Conservation (phyloP, 768 basidiomycete species). For the Boletus rex-veris region DNA sequence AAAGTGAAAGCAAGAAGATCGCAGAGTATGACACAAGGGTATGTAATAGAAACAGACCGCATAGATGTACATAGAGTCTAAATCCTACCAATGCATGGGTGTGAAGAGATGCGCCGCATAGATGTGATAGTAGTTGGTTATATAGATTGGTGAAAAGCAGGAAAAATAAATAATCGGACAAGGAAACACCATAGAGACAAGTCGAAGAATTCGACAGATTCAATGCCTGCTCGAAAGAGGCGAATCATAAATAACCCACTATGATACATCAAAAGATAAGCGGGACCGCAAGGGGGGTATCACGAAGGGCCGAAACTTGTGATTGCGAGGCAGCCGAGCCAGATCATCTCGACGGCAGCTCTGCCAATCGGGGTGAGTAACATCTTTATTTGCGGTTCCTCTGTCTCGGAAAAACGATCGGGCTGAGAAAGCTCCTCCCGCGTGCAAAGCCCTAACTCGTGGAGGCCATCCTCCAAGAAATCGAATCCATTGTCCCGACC, state of each 20-base stretch:
- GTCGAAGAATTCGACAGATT: neutral
- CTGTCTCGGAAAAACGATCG: conserved; percentile 18
- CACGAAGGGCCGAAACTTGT: conserved; percentile 36
- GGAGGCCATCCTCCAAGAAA: conserved; percentile 76
- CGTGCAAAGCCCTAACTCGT: conserved; percentile 65
- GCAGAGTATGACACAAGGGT: conserved; percentile 13
- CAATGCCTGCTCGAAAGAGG: neutral
- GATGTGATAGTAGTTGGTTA: conserved; percentile 3
- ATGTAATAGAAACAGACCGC: conserved; percentile 4
- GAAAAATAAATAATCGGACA: conserved; percentile 4
- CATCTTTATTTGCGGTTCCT: conserved; percentile 41
- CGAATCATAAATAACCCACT: conserved; percentile 2
- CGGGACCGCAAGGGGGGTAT: neutral
- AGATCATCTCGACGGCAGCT: conserved; percentile 52
- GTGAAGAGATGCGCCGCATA: conserved; percentile 7
- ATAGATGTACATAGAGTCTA: conserved; percentile 19
- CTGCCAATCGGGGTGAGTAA: conserved; percentile 44
- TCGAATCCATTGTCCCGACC: conserved; percentile 67
- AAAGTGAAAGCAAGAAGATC: conserved; percentile 10
- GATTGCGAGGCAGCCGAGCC: conserved; percentile 52
- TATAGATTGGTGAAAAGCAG: neutral
- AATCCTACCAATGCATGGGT: conserved; percentile 24
- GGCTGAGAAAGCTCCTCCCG: conserved; percentile 20
- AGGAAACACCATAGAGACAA: neutral
- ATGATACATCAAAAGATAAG: conserved; percentile 10